Evolutionary conservation across 2,329 filamentous ascomycete genomes (phyloP).

Genomic region (Huntiella savannae): DNA sequence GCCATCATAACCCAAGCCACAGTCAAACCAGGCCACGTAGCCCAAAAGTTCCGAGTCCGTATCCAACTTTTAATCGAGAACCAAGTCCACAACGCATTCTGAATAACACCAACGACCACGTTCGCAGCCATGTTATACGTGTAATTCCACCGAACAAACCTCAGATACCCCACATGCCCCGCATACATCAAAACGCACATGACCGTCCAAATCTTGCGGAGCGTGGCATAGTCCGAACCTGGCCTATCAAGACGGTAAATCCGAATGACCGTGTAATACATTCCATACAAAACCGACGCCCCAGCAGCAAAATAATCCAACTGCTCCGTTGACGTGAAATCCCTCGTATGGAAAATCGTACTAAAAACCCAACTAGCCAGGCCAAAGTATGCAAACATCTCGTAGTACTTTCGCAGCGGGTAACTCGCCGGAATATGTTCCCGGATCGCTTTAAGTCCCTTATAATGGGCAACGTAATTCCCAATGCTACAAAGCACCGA

Average conservation of each 20-base stretch:
- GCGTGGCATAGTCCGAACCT: constrained; percentile 22
- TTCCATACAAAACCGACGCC: constrained; percentile 71
- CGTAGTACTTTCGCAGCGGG: constrained; percentile 61
- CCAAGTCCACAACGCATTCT: constrained; percentile 70
- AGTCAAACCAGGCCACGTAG: constrained; percentile 73
- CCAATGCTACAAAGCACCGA: constrained; percentile 83
- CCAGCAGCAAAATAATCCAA: constrained; percentile 92
- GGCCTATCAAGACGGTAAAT: constrained; percentile 62
- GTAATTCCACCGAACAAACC: constrained; percentile 80
- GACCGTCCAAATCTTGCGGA: constrained; percentile 57
- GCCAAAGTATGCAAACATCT: constrained; percentile 61
- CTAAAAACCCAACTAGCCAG: constrained; percentile 73
- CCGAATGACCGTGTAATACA: constrained; percentile 69
- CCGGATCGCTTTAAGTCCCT: constrained; percentile 54
- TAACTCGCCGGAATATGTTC: constrained; percentile 53
- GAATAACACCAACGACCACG: constrained; percentile 57
- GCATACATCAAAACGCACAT: constrained; percentile 53
- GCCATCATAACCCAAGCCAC: constrained; percentile 81
- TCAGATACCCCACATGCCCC: constrained; percentile 66
- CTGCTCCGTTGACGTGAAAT: constrained; percentile 74
- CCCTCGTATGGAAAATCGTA: constrained; percentile 80
- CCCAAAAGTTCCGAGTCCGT: constrained; percentile 56
- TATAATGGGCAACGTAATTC: constrained; percentile 72
- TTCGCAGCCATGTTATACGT: constrained; percentile 97
- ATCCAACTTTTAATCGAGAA: constrained; percentile 63